phyloP scores from a whole-genome alignment of 2,329 filamentous ascomycete genomes.

The Colletotrichum eremochloae region DNA sequence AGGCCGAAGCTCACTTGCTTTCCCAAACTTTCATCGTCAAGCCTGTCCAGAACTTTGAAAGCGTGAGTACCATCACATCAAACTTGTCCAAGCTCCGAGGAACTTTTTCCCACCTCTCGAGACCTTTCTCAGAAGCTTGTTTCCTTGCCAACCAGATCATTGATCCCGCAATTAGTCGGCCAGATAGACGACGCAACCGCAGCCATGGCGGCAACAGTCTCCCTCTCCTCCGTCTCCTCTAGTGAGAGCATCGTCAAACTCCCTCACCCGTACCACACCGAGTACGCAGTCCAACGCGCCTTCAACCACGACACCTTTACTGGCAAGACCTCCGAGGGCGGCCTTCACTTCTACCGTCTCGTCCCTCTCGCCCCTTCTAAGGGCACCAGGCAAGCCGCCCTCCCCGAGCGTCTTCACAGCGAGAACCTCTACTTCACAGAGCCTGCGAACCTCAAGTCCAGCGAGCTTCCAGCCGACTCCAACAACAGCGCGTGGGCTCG shows the following conservation, averaged over 20 bases:
- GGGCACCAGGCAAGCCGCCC: conserved; percentile 47
- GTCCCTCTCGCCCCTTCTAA: conserved; percentile 47
- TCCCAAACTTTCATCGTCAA: conserved; percentile 1
- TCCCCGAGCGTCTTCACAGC: conserved; percentile 52
- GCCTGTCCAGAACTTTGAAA: conserved; percentile 3
- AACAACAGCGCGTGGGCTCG: conserved; percentile 70
- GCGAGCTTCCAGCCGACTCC: conserved; percentile 61
- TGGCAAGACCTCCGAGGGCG: conserved; percentile 41
- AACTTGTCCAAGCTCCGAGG: neutral
- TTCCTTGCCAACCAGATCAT: neutral
- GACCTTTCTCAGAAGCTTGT: conserved; percentile 7
- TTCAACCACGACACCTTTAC: conserved; percentile 43
- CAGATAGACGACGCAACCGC: conserved; percentile 6
- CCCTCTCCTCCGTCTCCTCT: conserved; percentile 48
- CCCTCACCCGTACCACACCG: conserved; percentile 63
- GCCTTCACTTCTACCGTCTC: conserved; percentile 53
- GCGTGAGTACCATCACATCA: conserved; percentile 20
- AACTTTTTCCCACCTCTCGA: conserved; percentile 3
- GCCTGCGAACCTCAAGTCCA: conserved; percentile 62
- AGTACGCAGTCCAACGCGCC: conserved; percentile 57
- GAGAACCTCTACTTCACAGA: conserved; percentile 59
- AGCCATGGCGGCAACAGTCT: conserved; percentile 46
- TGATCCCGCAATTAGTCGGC: neutral
- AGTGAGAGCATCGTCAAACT: conserved; percentile 61
- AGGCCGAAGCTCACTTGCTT: conserved; percentile 25